A percentile compares a stretch with the other conserved stretches of the same genome.
Conservation (phyloP, 257 asterid species). For the Scutellaria minor region DNA sequence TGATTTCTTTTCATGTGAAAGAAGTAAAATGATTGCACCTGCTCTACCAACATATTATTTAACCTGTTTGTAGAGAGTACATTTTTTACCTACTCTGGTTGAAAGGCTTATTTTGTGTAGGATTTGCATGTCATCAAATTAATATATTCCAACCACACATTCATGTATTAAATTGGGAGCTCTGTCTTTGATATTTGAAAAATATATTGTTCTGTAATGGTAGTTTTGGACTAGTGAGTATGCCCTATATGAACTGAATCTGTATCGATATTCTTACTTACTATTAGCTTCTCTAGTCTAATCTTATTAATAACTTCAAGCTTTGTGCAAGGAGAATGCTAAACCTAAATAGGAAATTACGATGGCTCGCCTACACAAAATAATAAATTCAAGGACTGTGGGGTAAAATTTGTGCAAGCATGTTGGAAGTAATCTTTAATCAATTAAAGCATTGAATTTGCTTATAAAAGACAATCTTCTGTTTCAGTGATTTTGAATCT, state of each 20-base stretch:
- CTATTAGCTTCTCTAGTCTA: background rate
- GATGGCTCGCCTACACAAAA: background rate
- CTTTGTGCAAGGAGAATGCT: background rate
- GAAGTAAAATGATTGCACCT: slow-evolving; percentile 19
- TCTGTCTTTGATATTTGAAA: background rate
- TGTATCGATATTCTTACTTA: background rate
- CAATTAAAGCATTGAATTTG: background rate
- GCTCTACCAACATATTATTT: background rate
- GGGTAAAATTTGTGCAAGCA: background rate
- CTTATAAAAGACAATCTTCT: background rate
- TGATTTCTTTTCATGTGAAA: slow-evolving; percentile 20
- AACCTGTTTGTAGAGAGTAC: slow-evolving; percentile 20
- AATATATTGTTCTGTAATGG: background rate
- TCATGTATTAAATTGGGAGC: background rate
- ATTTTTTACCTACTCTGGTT: slow-evolving; percentile 15
- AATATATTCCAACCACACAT: background rate
- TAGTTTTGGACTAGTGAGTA: slow-evolving; percentile 12
- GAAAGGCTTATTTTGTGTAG: background rate
- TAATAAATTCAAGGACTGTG: background rate
- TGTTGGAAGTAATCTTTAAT: background rate
- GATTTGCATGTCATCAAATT: no score
- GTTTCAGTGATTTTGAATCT: background rate
- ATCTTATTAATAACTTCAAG: background rate
- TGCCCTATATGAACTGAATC: background rate
- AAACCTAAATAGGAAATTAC: background rate